phyloP scores from a whole-genome alignment of 2,329 filamentous ascomycete species.

The Coleophoma crateriformis region DNA sequence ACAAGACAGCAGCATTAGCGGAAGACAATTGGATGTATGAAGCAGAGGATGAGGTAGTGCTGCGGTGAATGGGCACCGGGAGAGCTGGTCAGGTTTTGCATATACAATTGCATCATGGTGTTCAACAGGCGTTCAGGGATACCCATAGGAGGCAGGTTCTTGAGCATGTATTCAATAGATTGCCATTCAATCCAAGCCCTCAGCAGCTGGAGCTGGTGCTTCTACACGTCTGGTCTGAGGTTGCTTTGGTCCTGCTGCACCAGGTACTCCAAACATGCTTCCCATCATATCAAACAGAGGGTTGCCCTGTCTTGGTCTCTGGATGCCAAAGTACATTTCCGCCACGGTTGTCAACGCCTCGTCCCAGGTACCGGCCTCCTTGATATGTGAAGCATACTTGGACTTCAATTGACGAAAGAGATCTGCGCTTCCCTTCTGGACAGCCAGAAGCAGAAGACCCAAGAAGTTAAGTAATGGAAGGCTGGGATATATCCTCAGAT shows the following conservation, averaged over 20 bases:
- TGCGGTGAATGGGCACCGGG: constrained; percentile 6
- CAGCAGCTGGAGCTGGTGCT: constrained; percentile 42
- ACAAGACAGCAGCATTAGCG: constrained; percentile 66
- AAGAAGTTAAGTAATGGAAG: constrained; percentile 95
- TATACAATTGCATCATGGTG: background rate
- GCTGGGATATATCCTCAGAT: constrained; percentile 79
- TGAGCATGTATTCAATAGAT: constrained; percentile 6
- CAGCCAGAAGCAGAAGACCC: constrained; percentile 73
- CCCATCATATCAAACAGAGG: constrained; percentile 98
- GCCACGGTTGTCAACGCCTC: constrained; percentile 81
- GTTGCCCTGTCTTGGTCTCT: constrained; percentile 83
- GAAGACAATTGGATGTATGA: constrained; percentile 94
- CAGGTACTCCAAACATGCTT: constrained; percentile 79
- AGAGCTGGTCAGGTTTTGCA: background rate
- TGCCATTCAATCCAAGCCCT: constrained; percentile 51
- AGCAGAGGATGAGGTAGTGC: constrained; percentile 28
- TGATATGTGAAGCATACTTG: constrained; percentile 76
- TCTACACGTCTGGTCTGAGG: constrained; percentile 30
- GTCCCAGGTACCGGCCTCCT: constrained; percentile 73
- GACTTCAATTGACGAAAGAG: constrained; percentile 75
- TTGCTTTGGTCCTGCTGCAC: constrained; percentile 38
- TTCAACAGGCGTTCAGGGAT: constrained; percentile 12
- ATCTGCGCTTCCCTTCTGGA: constrained; percentile 71
- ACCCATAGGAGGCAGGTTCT: constrained; percentile 13
- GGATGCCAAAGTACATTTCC: constrained; percentile 95